Conservation (phyloP, 768 basidiomycete species). For the Mycena vulgaris region DNA sequence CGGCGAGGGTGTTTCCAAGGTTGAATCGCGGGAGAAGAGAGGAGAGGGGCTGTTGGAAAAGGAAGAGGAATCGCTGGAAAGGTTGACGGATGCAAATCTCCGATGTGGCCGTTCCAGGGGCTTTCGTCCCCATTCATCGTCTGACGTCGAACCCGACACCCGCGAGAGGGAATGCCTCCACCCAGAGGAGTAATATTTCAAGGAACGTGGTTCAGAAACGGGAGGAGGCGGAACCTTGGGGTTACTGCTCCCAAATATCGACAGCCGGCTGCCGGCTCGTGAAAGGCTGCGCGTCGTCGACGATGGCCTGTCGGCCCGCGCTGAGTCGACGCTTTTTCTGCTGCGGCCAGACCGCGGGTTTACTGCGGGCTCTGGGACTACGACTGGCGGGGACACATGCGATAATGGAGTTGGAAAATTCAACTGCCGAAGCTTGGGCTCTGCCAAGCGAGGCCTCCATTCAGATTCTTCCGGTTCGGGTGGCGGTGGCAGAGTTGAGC, state of each 20-base stretch:
- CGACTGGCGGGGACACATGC: slow-evolving; percentile 47
- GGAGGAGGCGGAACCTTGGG: slow-evolving; percentile 60
- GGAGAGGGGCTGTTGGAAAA: slow-evolving; percentile 46
- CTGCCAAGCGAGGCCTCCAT: slow-evolving; percentile 47
- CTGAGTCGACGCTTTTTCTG: slow-evolving; percentile 26
- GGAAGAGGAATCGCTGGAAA: slow-evolving; percentile 65
- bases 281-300: slow-evolving; percentile 38
- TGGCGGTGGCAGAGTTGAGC: slow-evolving; percentile 64
- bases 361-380: slow-evolving; percentile 22
- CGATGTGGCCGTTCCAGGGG: slow-evolving; percentile 54
- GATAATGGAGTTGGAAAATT: slow-evolving; percentile 85
- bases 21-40: slow-evolving; percentile 41
- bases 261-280: slow-evolving; percentile 46
- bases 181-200: slow-evolving; percentile 62
- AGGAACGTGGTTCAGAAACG: slow-evolving; percentile 59
- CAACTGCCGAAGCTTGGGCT: slow-evolving; percentile 66
- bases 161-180: slow-evolving; percentile 61
- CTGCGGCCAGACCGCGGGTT: slow-evolving; percentile 33
- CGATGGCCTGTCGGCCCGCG: slow-evolving; percentile 34
- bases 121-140: slow-evolving; percentile 54
- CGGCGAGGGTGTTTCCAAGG: slow-evolving; percentile 32
- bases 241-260: slow-evolving; percentile 55
- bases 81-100: slow-evolving; percentile 60
- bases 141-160: slow-evolving; percentile 47
- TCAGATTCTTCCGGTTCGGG: slow-evolving; percentile 61